phyloP scores from a whole-genome alignment of 306 rosid genomes.

The Rubus idaeus region DNA sequence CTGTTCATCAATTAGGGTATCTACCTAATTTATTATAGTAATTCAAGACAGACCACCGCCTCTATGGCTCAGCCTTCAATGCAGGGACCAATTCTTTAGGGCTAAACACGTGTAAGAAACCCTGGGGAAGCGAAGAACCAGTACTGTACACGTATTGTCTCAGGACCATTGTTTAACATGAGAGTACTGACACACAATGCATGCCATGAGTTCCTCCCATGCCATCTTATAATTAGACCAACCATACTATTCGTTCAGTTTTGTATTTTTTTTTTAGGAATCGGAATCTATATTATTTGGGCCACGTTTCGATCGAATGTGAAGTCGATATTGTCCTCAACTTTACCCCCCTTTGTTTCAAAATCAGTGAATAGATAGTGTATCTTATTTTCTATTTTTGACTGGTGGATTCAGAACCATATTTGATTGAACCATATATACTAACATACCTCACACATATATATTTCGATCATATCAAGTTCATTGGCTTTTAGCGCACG shows the following conservation, averaged over 20 bases:
- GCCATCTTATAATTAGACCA: neutral
- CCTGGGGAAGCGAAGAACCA: neutral
- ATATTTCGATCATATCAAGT: neutral
- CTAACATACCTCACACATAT: neutral
- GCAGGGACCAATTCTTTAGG: slow-evolving; percentile 43
- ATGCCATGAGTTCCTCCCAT: slow-evolving; percentile 15
- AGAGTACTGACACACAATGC: slow-evolving; percentile 16
- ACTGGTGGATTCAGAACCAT: too few species aligned
- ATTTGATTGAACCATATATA: too few species aligned
- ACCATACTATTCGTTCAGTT: neutral
- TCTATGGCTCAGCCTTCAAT: slow-evolving; percentile 42
- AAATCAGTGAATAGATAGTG: too few species aligned
- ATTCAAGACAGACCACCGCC: slow-evolving; percentile 16
- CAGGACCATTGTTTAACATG: slow-evolving; percentile 21
- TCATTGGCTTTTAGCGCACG: neutral
- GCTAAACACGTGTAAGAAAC: slow-evolving; percentile 32
- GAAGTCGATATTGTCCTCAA: neutral
- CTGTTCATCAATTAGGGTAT: neutral
- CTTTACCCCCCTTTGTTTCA: neutral
- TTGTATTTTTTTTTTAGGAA: neutral
- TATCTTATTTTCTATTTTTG: too few species aligned
- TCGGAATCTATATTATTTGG: neutral
- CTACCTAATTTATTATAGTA: neutral
- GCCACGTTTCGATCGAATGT: neutral
- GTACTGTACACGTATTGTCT: slow-evolving; percentile 21